Base-by-base conservation (phyloP, 2,329 filamentous ascomycete genomes). In the Orbilia quercus region DNA sequence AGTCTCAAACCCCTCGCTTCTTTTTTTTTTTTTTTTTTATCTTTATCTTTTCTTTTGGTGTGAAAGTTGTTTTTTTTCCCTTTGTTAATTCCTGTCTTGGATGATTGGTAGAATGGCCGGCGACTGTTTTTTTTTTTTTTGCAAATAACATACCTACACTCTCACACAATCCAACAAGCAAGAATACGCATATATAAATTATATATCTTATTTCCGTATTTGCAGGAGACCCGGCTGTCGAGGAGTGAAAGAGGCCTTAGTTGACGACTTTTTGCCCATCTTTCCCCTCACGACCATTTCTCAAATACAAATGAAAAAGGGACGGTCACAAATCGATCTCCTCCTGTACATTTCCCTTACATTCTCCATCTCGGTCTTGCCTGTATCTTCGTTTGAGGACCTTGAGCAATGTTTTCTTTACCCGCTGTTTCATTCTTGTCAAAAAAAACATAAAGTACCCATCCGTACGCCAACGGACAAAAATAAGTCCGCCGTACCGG, bases 21-120 rank as follows among this genome's bases (percentile, higher is more conserved):
- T 50, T 50, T 66, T 38, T 31, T n/a, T 18, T 58, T 2, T 54
- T 22, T 45, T 47, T 7, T 22, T 40, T 9, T 9, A 25, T 7
- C 18, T 63, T 50, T n/a, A n/a, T n/a, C n/a, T n/a, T n/a, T 31
- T 9, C 28, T 53, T 36, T 36, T 20, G 28, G 25, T 53, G 44
- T 14, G 69, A 66, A 60, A 22, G 31, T 45, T 36, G 31, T 45
- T 36, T 31, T 55, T 60, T 2, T 40, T 53, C 28, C 25, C 50
- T 40, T 47, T 50, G 9, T n/a, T n/a, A n/a, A 31, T 59, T 18
- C 7, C n/a, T 5, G 9, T 42, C 20, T 53, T 53, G 63, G 63
- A 45, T 34, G 31, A 40, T 59, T 73, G 69, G 54, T 66, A 73
- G 69, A 73, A 57, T 50, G 60, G 54, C 48, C 42, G 60, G 60